Conservation (phyloP, 2,329 filamentous ascomycete genomes). For the Lithohypha guttulata region DNA sequence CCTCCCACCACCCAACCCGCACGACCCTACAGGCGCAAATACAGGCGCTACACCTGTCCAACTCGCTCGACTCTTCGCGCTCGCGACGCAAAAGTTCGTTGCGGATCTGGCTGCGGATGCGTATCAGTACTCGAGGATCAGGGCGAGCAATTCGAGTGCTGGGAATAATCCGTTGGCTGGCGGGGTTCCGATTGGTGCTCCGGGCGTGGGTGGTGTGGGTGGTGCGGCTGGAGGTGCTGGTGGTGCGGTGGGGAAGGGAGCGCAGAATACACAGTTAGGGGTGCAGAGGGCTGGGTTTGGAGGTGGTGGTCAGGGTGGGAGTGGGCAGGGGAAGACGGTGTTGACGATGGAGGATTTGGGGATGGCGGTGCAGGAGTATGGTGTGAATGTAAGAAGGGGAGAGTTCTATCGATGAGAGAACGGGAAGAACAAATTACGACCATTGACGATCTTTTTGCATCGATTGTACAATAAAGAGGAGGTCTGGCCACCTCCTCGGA, state of each 20-base stretch:
- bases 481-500: too few species aligned
- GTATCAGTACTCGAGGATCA: conserved; percentile 94
- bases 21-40: conserved; percentile 59
- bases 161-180: conserved; percentile 83
- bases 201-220: conserved; percentile 16
- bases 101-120: conserved; percentile 94
- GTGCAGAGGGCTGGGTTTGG: conserved; percentile 71
- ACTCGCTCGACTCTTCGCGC: conserved; percentile 81
- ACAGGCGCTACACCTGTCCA: conserved; percentile 68
- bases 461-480: too few species aligned
- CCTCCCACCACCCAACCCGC: conserved; percentile 78
- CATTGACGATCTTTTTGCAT: too few species aligned
- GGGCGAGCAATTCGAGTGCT: conserved; percentile 76
- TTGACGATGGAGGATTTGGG: conserved; percentile 97
- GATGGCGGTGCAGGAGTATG: conserved; percentile 96
- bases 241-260: conserved; percentile 33
- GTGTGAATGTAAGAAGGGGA: conserved; percentile 91
- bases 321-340: conserved; percentile 75
- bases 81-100: conserved; percentile 98
- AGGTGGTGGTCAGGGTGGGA: conserved; percentile 78
- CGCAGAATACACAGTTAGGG: conserved; percentile 47
- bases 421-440: too few species aligned
- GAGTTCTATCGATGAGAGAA: conserved; percentile 78
- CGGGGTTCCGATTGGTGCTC: conserved; percentile 41
- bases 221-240: conserved; percentile 33